These are phyloP conservation scores for Solanum pinnatisectum DNA, from an alignment of 257 asterid species.

Conservation along the genomic window DNA sequence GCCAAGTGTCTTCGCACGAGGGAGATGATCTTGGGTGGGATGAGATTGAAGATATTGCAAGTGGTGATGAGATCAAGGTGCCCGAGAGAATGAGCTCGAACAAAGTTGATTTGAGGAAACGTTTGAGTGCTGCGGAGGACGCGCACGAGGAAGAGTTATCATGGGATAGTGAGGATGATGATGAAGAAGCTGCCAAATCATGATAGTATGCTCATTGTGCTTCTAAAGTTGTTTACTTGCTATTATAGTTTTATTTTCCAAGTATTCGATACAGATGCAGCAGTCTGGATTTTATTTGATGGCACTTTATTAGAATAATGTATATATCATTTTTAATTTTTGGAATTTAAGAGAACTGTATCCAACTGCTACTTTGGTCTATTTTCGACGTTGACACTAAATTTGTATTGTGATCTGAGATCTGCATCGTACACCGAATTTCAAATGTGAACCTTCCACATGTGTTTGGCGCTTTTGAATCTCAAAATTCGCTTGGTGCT, in stretches of 20 bases:
- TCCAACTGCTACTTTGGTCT: background rate
- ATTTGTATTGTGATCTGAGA: background rate
- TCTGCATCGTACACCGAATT: background rate
- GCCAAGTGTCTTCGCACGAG: constrained; percentile 46
- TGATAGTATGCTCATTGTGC: constrained; percentile 11
- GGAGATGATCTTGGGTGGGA: constrained; percentile 88
- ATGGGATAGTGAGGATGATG: constrained; percentile 73
- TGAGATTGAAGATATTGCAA: constrained; percentile 69
- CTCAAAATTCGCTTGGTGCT: background rate
- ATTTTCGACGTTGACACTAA: background rate
- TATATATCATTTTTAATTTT: background rate
- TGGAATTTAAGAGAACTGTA: background rate
- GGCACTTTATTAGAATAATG: background rate
- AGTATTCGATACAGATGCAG: background rate
- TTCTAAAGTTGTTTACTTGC: background rate
- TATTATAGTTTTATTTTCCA: background rate
- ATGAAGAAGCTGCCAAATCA: constrained; percentile 27
- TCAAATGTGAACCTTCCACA: background rate
- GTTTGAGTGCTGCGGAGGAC: constrained; percentile 34
- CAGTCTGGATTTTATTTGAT: background rate
- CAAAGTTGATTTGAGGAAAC: constrained; percentile 27
- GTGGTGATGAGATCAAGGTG: constrained; percentile 45
- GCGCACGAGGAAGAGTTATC: constrained; percentile 66
- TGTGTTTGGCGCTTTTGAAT: background rate
- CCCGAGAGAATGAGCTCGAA: constrained; percentile 12